These are phyloP conservation scores for Taphrina communis DNA, from an alignment of 1,139 yeast species.

Conservation along the genomic window DNA sequence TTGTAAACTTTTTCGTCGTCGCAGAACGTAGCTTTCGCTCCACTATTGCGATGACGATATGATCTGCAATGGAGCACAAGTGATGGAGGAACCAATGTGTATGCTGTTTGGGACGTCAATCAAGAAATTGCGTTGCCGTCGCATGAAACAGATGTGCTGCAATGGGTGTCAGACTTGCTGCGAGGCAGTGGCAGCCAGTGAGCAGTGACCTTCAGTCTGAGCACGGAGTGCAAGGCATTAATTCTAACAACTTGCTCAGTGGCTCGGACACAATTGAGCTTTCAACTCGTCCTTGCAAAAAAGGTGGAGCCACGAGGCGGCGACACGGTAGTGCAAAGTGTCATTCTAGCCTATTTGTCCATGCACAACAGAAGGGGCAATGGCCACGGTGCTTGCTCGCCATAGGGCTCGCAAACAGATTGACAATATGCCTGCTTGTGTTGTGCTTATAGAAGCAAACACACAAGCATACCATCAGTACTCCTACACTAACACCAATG, in stretches of 20 bases:
- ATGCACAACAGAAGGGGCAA: no score
- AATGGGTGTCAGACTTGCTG: not conserved
- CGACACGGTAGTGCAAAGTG: not conserved
- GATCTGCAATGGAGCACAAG: not conserved
- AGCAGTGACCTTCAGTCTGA: no score
- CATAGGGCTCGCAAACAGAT: no score
- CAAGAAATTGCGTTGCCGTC: not conserved
- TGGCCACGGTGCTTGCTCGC: not conserved
- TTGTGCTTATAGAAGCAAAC: no score
- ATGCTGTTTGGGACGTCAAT: not conserved
- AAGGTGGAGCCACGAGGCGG: conserved; percentile 6
- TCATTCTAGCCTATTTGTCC: no score
- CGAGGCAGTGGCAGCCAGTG: not conserved
- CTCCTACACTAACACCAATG: no score
- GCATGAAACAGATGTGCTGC: not conserved
- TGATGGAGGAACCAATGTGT: not conserved
- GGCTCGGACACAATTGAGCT: not conserved
- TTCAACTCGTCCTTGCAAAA: conserved; percentile 1
- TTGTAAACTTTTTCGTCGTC: no score
- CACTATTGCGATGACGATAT: not conserved
- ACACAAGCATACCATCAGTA: no score
- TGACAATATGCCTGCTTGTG: no score
- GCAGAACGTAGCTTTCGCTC: no score
- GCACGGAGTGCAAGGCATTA: not conserved
- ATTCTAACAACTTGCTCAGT: not conserved